Percentiles rank a stretch among this genome's conserved stretches.
phyloP scores from a whole-genome alignment of 768 basidiomycete genomes.

The Arthromyces matolae region DNA sequence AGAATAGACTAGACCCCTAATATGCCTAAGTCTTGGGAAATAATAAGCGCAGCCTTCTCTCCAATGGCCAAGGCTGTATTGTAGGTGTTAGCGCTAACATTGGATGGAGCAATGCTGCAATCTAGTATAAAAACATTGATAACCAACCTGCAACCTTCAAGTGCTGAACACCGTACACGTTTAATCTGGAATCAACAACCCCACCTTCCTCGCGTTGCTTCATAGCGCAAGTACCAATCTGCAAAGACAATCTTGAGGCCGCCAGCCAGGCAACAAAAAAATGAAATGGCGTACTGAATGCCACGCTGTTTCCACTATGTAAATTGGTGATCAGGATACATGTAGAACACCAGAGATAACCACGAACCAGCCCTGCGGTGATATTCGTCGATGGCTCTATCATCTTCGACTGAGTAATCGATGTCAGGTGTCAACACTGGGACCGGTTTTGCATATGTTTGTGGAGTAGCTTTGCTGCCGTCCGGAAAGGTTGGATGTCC shows the following conservation, averaged over 20 bases:
- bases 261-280: not conserved
- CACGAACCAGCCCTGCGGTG: conserved; percentile 29
- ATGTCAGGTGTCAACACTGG: conserved; percentile 32
- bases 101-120: conserved; percentile 35
- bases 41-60: conserved; percentile 59
- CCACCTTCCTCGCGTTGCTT: conserved; percentile 53
- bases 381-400: conserved; percentile 38
- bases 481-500: conserved; percentile 35
- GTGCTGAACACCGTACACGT: conserved; percentile 55
- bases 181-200: conserved; percentile 58
- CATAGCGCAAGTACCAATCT: conserved; percentile 70
- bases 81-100: conserved; percentile 40
- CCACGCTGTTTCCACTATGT: conserved; percentile 38
- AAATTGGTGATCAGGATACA: not conserved
- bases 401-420: conserved; percentile 36
- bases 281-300: conserved; percentile 34
- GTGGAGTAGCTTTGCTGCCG: conserved; percentile 27
- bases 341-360: not conserved
- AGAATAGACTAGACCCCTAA: too few species aligned
- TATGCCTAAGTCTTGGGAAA: conserved; percentile 47
- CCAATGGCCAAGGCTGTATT: conserved; percentile 45
- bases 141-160: conserved; percentile 55
- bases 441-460: conserved; percentile 25
- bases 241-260: not conserved
- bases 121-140: conserved; percentile 19